Base-by-base conservation (phyloP, 805 yeast species). In the Saturnispora besseyi region DNA sequence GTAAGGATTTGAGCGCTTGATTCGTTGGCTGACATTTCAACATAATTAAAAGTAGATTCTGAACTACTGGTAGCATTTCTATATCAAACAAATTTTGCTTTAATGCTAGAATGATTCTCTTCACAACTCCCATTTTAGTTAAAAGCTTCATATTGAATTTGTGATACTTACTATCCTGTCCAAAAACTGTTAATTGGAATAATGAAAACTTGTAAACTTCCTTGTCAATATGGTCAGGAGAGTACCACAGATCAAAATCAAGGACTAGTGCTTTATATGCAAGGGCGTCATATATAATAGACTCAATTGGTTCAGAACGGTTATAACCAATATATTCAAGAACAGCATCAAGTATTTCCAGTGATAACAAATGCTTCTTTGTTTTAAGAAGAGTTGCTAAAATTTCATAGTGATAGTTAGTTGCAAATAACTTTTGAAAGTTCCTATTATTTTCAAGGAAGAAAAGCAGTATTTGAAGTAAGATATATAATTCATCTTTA, bases 171-270 rank as follows among this genome's bases (percentile, higher is more conserved):
- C 86, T 79, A 28, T 71, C 76, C 36, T 72, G 72, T 3, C 79
- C 65, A 49, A 87, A 71, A 0, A 75, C 76, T 1, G 76, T 72
- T 44, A 84, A 69, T 54, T 84, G 91, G 52, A 74, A 75, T 4
- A 83, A 62, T 5, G 84, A 62, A 48, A 73, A 75, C 44, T 77
- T 68, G 47, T 81, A 67, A 0, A 81, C 70, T 37, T 77, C 80
- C 3, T 66, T 56, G 18, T 61, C 48, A 10, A 47, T 22, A 1
- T 50, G 64, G 1, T 61, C 59, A 13, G 24, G 26, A 10, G 65
- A 65, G 49, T 70, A 70, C 78, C 87, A 82, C 21, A 78, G 67
- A 49, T 79, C 84, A 53, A 84, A 73, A 53, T 87, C 89, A 18
- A 81, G 70, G 36, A 85, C 70, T 41, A 87, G 61, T 1, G 71